phyloP scores from a whole-genome alignment of 371 early-diverging fungal genomes.

The Mortierella sp. region DNA sequence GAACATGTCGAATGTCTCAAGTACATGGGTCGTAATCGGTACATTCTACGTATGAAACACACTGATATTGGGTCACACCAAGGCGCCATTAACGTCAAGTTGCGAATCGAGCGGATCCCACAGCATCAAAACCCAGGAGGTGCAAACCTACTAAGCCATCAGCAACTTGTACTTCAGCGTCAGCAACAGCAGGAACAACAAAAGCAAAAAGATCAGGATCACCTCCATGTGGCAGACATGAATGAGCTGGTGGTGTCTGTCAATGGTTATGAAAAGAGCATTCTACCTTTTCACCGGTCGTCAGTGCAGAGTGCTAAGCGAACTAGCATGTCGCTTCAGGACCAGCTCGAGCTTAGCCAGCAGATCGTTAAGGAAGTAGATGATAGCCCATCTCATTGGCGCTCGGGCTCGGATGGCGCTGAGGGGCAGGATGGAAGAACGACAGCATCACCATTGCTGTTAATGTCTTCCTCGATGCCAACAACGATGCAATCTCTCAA shows the following conservation, averaged over 20 bases:
- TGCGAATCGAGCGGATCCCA: conserved; percentile 53
- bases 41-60: conserved; percentile 55
- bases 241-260: conserved; percentile 45
- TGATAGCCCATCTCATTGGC: conserved; percentile 21
- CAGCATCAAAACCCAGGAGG: conserved; percentile 32
- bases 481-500: conserved; percentile 41
- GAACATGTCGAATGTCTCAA: conserved; percentile 57
- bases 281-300: conserved; percentile 33
- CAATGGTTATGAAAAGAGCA: conserved; percentile 50
- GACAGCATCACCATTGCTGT: conserved; percentile 37
- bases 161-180: conserved; percentile 39
- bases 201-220: conserved; percentile 5
- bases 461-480: conserved; percentile 56
- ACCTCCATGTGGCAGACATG: conserved; percentile 3
- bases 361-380: conserved; percentile 54
- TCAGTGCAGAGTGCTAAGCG: conserved; percentile 26
- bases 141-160: conserved; percentile 33
- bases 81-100: conserved; percentile 55
- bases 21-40: conserved; percentile 55
- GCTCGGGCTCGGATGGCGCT: conserved; percentile 17
- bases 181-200: conserved; percentile 27
- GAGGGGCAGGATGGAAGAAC: conserved; percentile 27
- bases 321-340: conserved; percentile 50
- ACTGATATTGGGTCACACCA: conserved; percentile 43
- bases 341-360: conserved; percentile 51